These are phyloP conservation scores for Pythium vanterpoolii DNA, from an alignment of 352 stramenopile species.

Conservation along the genomic window DNA sequence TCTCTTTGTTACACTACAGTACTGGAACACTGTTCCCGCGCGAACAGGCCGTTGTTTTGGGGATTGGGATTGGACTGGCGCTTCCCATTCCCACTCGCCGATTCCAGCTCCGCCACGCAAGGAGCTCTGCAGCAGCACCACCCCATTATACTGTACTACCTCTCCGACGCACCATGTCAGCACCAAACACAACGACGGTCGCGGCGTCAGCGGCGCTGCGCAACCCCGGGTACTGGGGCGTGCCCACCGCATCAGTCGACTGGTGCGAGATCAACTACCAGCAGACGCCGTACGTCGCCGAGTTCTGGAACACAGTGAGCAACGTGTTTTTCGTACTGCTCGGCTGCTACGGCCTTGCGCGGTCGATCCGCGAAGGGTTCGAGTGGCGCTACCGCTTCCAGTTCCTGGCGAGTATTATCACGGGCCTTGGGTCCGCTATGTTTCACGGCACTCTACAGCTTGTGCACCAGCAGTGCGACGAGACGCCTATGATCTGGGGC, in stretches of 20 bases:
- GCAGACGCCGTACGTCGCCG: constrained; percentile 73
- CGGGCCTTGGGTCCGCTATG: constrained; percentile 76
- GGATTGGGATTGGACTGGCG: too few relatives aligned
- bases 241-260: constrained; percentile 75
- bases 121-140: too few relatives aligned
- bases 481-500: constrained; percentile 85
- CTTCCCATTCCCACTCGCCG: too few relatives aligned
- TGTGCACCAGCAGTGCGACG: constrained; percentile 79
- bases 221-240: constrained; percentile 37
- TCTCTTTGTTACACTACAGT: too few relatives aligned
- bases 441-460: constrained; percentile 85
- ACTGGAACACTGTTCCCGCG: too few relatives aligned
- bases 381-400: constrained; percentile 75
- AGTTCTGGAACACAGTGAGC: constrained; percentile 89
- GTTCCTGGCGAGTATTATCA: constrained; percentile 76
- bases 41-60: too few relatives aligned
- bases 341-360: constrained; percentile 67
- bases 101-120: too few relatives aligned
- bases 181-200: not conserved
- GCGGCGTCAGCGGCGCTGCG: not conserved
- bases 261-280: constrained; percentile 88
- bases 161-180: not conserved
- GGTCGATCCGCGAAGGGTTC: constrained; percentile 60
- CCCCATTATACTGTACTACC: not conserved
- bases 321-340: constrained; percentile 77